These are phyloP conservation scores for Aspergillus fructus DNA, from an alignment of 2,329 filamentous ascomycete genomes.

Conservation along the genomic window DNA sequence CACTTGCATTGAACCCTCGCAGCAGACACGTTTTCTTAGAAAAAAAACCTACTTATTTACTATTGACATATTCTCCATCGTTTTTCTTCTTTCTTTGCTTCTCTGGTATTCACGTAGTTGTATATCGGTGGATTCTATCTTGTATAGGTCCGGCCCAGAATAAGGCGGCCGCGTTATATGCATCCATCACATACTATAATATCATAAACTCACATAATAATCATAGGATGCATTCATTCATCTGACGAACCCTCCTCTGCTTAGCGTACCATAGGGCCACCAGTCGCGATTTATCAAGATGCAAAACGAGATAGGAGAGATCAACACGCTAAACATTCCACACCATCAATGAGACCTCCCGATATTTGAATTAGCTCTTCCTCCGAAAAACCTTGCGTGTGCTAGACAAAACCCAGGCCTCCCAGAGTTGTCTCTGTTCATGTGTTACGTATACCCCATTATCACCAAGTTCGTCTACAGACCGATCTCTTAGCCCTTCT, in stretches of 20 bases:
- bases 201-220: not conserved
- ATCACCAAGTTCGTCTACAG: constrained; percentile 37
- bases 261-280: not conserved
- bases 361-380: not conserved
- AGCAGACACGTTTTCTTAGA: not conserved
- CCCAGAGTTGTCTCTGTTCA: constrained; percentile 37
- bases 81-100: not conserved
- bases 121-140: not conserved
- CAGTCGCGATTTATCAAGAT: not conserved
- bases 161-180: too few species aligned
- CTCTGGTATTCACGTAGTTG: not conserved
- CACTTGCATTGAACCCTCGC: not conserved
- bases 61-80: not conserved
- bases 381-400: constrained; percentile 12
- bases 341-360: not conserved
- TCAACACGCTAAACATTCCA: not conserved
- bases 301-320: not conserved
- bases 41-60: not conserved
- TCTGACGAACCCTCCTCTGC: not conserved
- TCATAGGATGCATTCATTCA: not conserved
- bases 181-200: too few species aligned
- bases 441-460: constrained; percentile 34
- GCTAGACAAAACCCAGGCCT: constrained; percentile 38
- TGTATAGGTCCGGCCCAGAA: too few species aligned
- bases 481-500: constrained; percentile 28